Evolutionary conservation across 305 asterid genomes (phyloP), one percentile per base, ranked within the genome.

Genomic region (Salvia sclarea): DNA sequence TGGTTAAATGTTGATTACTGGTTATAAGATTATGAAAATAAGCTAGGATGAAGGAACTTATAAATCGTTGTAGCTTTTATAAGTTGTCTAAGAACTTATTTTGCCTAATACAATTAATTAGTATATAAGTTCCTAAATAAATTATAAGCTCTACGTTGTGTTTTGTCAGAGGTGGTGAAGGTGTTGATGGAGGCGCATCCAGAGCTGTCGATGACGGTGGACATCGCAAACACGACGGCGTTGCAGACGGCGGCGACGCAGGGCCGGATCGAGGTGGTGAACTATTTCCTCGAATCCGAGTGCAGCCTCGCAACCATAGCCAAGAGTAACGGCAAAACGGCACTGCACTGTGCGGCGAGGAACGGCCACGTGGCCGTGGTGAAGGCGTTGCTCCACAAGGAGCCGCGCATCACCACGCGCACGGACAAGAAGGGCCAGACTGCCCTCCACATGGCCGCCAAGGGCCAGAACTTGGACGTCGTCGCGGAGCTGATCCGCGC

Each of bases 121-220:
- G n/a, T n/a, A n/a, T n/a, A n/a, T n/a, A n/a, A n/a, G n/a, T n/a
- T n/a, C n/a, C n/a, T n/a, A n/a, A n/a, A n/a, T n/a, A n/a, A n/a
- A n/a, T n/a, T n/a, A n/a, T n/a, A n/a, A n/a, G n/a, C n/a, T n/a
- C 3, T n/a, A 1, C 6, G 1, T 38, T 4, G 61, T 40, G 41
- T 20, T 76, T 77, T 25, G 2, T 74, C 77, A 93, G 98, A 86
- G 65, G 88, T 89, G 47, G 94, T 91, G 85, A 91, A 86, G 84
- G 92, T 80, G 66, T 73, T 94, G 16, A 73, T 94, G 86, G 91
- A 84, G 80, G 90, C 85, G 9, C 96, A 87, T 69, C 95, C 97
- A 0, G 96, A 91, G 84, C 91, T 91, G 0, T 71, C 92, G 0
- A 94, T 94, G 98, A 94, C 98, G 0, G 97, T 89, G 0, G 97